These are phyloP conservation scores for Cicer yamashitae DNA, from an alignment of 306 rosid species.

Conservation along the genomic window DNA sequence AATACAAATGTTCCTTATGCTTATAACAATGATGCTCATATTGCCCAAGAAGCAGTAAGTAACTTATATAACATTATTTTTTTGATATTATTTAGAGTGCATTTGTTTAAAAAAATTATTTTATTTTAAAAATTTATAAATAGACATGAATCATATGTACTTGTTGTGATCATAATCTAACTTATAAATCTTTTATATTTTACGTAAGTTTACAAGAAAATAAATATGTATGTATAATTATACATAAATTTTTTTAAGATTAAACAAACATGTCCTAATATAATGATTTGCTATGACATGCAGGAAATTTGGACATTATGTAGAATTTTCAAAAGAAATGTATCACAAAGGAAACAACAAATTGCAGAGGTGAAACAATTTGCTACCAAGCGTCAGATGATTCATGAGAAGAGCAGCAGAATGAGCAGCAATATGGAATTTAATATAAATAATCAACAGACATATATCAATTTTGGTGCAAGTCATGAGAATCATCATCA, in stretches of 20 bases:
- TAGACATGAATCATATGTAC: background rate
- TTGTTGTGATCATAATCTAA: background rate
- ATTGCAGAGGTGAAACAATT: slow-evolving; percentile 56
- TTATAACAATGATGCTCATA: background rate
- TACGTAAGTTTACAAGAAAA: background rate
- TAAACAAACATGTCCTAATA: background rate
- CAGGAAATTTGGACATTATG: slow-evolving; percentile 99
- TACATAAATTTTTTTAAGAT: background rate
- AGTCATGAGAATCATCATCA: slow-evolving; percentile 11
- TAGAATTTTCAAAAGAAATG: slow-evolving; percentile 75
- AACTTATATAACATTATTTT: background rate
- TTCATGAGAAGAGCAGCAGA: slow-evolving; percentile 39
- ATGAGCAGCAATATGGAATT: slow-evolving; percentile 38
- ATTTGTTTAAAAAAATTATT: background rate
- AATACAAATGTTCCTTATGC: background rate
- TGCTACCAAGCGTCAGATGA: slow-evolving; percentile 46
- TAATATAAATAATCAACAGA: slow-evolving; percentile 52
- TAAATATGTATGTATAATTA: background rate
- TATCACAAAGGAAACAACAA: slow-evolving; percentile 58
- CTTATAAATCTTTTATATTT: background rate
- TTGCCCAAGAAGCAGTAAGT: slow-evolving; percentile 48
- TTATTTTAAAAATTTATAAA: background rate
- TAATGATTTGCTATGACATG: background rate
- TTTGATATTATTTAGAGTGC: background rate
- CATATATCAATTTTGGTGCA: slow-evolving; percentile 62